phyloP scores from a whole-genome alignment of 2,329 filamentous ascomycete species.

The Rutstroemia sydowiana region DNA sequence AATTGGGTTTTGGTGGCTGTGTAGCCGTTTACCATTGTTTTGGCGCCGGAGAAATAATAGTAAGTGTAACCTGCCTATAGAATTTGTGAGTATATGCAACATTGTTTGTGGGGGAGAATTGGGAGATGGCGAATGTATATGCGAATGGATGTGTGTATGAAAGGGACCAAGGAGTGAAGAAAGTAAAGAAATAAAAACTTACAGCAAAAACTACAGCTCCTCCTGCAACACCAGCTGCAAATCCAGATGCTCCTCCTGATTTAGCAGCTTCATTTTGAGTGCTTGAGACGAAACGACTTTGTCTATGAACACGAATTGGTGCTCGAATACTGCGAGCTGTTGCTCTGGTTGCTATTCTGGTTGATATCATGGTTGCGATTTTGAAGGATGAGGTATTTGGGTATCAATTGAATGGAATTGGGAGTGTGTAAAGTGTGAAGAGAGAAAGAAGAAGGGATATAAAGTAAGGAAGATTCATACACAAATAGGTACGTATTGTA shows the following conservation, averaged over 20 bases:
- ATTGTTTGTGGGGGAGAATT: no score
- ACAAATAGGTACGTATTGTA: no score
- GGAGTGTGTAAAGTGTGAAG: neutral
- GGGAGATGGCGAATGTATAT: neutral
- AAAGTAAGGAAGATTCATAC: neutral
- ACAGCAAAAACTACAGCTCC: slow-evolving; percentile 38
- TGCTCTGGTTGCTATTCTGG: slow-evolving; percentile 20
- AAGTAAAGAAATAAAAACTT: neutral
- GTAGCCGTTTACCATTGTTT: slow-evolving; percentile 38
- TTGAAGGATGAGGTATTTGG: neutral
- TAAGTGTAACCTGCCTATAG: slow-evolving; percentile 40
- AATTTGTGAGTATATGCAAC: neutral
- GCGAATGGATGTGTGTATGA: no score
- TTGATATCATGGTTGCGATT: slow-evolving; percentile 16
- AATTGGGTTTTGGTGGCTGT: slow-evolving; percentile 54
- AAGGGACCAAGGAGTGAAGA: no score
- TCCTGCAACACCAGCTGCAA: slow-evolving; percentile 43
- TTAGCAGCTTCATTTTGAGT: slow-evolving; percentile 19
- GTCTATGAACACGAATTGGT: slow-evolving; percentile 23
- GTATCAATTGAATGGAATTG: neutral
- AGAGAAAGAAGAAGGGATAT: neutral
- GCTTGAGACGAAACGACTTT: slow-evolving; percentile 19
- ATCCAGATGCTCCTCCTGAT: slow-evolving; percentile 31
- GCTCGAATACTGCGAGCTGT: slow-evolving; percentile 13
- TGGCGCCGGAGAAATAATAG: slow-evolving; percentile 44